Percentiles rank a stretch among this genome's conserved stretches.
Conservation (phyloP, 345 rosid species). For the Ceriops zippeliana region DNA sequence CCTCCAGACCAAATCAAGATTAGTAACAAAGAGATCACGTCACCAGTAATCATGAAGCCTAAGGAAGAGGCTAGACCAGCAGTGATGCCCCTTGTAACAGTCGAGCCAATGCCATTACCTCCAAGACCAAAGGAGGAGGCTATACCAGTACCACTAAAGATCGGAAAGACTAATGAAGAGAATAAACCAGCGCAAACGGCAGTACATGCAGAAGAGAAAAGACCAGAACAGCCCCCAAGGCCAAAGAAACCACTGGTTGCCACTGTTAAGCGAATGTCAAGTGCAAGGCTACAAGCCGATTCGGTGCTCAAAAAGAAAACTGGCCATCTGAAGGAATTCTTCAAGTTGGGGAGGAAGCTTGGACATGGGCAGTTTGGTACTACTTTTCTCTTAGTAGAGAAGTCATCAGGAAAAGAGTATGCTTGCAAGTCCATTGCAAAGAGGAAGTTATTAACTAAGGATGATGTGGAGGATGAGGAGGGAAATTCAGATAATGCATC, state of each 20-base stretch:
- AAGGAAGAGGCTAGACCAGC: constrained; percentile 17
- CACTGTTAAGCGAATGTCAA: constrained; percentile 47
- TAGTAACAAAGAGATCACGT: constrained; percentile 14
- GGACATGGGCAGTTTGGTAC: constrained; percentile 96
- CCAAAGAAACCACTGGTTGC: constrained; percentile 31
- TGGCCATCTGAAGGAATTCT: constrained; percentile 63
- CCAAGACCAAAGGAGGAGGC: constrained; percentile 1
- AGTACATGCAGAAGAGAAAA: constrained; percentile 9
- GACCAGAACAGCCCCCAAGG: constrained; percentile 19
- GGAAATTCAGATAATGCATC: constrained; percentile 94
- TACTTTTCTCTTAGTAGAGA: constrained; percentile 67
- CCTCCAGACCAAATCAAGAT: constrained; percentile 46
- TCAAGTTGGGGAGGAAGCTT: constrained; percentile 63
- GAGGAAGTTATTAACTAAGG: constrained; percentile 58
- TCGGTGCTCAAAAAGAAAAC: constrained; percentile 61
- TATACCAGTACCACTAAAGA: too few species aligned
- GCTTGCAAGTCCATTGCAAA: constrained; percentile 91
- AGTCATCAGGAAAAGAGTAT: constrained; percentile 63
- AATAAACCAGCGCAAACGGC: constrained; percentile 7
- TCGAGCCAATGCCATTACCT: neutral
- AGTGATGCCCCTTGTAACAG: neutral
- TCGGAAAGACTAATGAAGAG: constrained; percentile 8
- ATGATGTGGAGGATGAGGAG: constrained; percentile 80
- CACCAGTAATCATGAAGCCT: constrained; percentile 11
- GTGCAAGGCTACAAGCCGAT: constrained; percentile 56